phyloP scores from a whole-genome alignment of 179 eudicot species.

The Gypsophila paniculata region DNA sequence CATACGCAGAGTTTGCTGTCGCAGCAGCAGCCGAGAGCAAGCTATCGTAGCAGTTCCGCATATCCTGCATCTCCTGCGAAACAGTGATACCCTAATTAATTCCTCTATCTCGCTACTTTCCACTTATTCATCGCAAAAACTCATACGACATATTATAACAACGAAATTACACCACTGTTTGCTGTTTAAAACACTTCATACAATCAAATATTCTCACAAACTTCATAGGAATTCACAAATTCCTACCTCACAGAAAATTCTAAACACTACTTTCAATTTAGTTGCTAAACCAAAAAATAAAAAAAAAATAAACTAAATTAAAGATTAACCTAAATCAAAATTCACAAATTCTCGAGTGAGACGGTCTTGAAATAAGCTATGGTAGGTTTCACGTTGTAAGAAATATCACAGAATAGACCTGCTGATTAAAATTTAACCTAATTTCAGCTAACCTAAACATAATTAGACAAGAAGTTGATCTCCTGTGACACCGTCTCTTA shows the following conservation, averaged over 20 bases:
- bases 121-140: not conserved
- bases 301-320: not conserved
- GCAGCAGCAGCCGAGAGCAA: conserved; percentile 97
- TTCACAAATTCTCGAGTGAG: too few relatives aligned
- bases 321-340: not conserved
- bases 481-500: too few relatives aligned
- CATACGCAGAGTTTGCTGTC: conserved; percentile 82
- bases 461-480: not conserved
- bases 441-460: not conserved
- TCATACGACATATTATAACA: too few relatives aligned
- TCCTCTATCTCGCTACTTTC: not conserved
- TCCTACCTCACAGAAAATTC: too few relatives aligned
- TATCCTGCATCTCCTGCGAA: conserved; percentile 84
- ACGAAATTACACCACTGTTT: not conserved
- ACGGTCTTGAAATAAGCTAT: too few relatives aligned
- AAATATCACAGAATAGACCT: too few relatives aligned
- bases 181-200: not conserved
- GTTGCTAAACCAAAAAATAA: not conserved
- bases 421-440: too few relatives aligned
- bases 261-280: not conserved
- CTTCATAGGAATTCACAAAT: not conserved
- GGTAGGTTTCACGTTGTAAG: too few relatives aligned
- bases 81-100: not conserved
- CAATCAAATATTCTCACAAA: not conserved
- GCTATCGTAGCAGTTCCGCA: conserved; percentile 88